A percentile compares a stretch with the other conserved stretches of the same genome.
Evolutionary conservation across 352 stramenopile species (phyloP).

Genomic region (Phytophthora chlamydospora): DNA sequence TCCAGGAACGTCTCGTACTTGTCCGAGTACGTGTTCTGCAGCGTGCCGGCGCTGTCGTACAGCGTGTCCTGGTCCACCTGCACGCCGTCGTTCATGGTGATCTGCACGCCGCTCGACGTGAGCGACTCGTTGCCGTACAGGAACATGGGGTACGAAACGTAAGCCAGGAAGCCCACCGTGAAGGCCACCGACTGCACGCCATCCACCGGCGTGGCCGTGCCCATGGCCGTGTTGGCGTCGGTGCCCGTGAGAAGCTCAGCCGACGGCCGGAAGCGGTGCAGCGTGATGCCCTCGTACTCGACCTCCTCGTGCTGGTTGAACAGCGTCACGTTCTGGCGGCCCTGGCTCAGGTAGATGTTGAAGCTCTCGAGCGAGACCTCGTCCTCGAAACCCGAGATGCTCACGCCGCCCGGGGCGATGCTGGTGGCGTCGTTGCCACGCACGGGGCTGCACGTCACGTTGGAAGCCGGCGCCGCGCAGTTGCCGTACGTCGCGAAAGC

Average conservation of each 20-base stretch:
- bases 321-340: slow-evolving; percentile 65
- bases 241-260: slow-evolving; percentile 39
- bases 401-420: slow-evolving; percentile 49
- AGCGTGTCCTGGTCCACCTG: slow-evolving; percentile 46
- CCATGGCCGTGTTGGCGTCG: slow-evolving; percentile 33
- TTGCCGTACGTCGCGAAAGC: slow-evolving; percentile 62
- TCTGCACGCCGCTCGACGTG: slow-evolving; percentile 40
- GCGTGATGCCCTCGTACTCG: slow-evolving; percentile 51
- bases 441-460: slow-evolving; percentile 66
- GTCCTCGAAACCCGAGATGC: slow-evolving; percentile 54
- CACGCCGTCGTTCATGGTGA: slow-evolving; percentile 56
- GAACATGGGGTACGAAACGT: slow-evolving; percentile 67
- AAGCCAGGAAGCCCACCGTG: slow-evolving; percentile 58
- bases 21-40: slow-evolving; percentile 59
- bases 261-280: slow-evolving; percentile 59
- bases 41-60: slow-evolving; percentile 48
- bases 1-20: slow-evolving; percentile 67
- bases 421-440: slow-evolving; percentile 58
- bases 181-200: slow-evolving; percentile 62
- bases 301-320: slow-evolving; percentile 48
- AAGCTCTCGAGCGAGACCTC: slow-evolving; percentile 42
- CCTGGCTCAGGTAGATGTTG: slow-evolving; percentile 61
- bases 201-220: slow-evolving; percentile 54
- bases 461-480: slow-evolving; percentile 47
- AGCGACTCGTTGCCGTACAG: slow-evolving; percentile 59